These are phyloP conservation scores for Sphenostylis stenocarpa DNA, from an alignment of 306 rosid genomes.

Conservation along the genomic window DNA sequence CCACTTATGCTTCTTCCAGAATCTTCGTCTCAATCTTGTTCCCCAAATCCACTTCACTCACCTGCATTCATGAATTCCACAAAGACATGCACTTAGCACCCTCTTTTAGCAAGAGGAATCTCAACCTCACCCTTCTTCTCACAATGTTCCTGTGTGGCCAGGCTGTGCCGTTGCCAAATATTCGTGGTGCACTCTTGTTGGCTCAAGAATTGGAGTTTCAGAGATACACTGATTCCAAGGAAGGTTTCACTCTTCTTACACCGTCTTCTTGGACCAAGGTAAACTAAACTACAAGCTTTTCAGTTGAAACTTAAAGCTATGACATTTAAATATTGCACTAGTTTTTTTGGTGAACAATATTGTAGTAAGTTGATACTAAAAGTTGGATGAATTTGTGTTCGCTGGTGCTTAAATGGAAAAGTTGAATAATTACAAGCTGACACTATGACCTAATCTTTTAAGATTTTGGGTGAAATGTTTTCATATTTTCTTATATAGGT, in stretches of 20 bases:
- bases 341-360: too few relatives aligned
- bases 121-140: constrained; percentile 44
- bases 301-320: neutral
- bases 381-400: too few relatives aligned
- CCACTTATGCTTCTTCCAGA: constrained; percentile 31
- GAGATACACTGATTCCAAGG: constrained; percentile 70
- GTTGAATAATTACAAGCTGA: too few relatives aligned
- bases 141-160: constrained; percentile 41
- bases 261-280: constrained; percentile 92
- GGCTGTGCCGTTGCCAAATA: constrained; percentile 31
- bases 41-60: constrained; percentile 23
- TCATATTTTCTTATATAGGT: too few relatives aligned
- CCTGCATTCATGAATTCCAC: constrained; percentile 12
- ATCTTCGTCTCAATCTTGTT: constrained; percentile 27
- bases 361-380: too few relatives aligned
- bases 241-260: constrained; percentile 89
- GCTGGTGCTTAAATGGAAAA: too few relatives aligned
- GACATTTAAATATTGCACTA: too few relatives aligned
- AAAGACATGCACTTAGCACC: constrained; percentile 6
- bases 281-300: neutral
- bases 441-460: too few relatives aligned
- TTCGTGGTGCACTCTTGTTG: constrained; percentile 36
- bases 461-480: too few relatives aligned
- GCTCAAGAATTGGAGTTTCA: constrained; percentile 68
- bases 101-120: constrained; percentile 49